Evolutionary conservation across 2,329 filamentous ascomycete genomes (phyloP).

Genomic region (Hymenoscyphus albidus): DNA sequence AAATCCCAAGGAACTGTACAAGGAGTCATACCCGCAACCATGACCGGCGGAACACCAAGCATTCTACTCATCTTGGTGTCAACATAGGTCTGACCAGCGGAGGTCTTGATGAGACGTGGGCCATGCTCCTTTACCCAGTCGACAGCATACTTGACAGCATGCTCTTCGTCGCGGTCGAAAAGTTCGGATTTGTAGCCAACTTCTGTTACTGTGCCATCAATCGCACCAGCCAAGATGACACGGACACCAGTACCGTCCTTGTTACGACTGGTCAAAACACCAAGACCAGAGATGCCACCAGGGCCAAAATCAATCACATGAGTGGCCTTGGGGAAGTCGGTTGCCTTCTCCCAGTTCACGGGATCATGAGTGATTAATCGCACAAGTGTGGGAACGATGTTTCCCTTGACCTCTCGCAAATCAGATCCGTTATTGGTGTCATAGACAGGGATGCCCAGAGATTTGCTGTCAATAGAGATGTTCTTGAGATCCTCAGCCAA

Average conservation of each 20-base stretch:
- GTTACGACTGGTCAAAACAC: slow-evolving; percentile 94
- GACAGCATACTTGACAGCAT: slow-evolving; percentile 89
- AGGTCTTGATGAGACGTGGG: slow-evolving; percentile 86
- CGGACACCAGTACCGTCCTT: slow-evolving; percentile 98
- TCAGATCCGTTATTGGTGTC: slow-evolving; percentile 89
- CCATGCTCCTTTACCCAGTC: slow-evolving; percentile 98
- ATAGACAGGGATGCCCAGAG: slow-evolving; percentile 80
- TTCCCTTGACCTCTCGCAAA: slow-evolving; percentile 66
- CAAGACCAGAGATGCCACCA: slow-evolving; percentile 92
- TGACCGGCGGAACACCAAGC: slow-evolving; percentile 77
- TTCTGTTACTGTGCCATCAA: slow-evolving; percentile 84
- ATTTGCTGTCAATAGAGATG: slow-evolving; percentile 67
- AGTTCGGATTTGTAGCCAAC: slow-evolving; percentile 97
- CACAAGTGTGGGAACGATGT: slow-evolving; percentile 81
- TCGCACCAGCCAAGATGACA: slow-evolving; percentile 89
- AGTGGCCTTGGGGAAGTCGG: slow-evolving; percentile 82
- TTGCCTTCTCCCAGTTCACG: slow-evolving; percentile 95
- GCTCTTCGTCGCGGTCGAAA: slow-evolving; percentile 92
- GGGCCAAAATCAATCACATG: slow-evolving; percentile 97
- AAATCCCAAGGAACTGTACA: slow-evolving; percentile 88
- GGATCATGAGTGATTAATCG: slow-evolving; percentile 92
- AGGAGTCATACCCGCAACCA: slow-evolving; percentile 94
- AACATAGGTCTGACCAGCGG: slow-evolving; percentile 82
- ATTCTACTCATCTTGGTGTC: slow-evolving; percentile 95
- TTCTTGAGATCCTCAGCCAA: slow-evolving; percentile 86